Evolutionary conservation across 129 eudicot species (phyloP).

Genomic region (Sambucus nigra): DNA sequence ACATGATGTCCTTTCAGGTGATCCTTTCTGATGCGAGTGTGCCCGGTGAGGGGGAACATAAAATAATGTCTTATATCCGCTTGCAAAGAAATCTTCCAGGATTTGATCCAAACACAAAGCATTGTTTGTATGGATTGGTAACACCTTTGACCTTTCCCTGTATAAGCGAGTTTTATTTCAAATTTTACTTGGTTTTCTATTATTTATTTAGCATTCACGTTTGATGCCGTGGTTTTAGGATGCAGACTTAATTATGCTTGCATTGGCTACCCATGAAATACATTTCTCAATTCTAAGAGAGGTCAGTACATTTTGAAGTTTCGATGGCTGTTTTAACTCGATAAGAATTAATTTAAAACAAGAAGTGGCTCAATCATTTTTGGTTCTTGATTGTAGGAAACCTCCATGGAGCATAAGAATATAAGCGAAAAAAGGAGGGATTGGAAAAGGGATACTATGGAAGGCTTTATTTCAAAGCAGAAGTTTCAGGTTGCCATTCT

Average conservation of each 20-base stretch:
- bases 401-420: background rate
- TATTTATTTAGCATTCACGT: background rate
- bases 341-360: background rate
- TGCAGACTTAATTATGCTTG: slow-evolving; percentile 45
- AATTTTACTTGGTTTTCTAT: background rate
- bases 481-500: slow-evolving; percentile 18
- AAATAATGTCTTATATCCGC: slow-evolving; percentile 34
- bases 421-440: background rate
- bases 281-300: slow-evolving; percentile 34
- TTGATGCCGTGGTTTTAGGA: slow-evolving; percentile 18
- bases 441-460: background rate
- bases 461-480: slow-evolving; percentile 9
- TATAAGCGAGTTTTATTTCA: background rate
- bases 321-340: background rate
- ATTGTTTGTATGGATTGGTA: slow-evolving; percentile 42
- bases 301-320: slow-evolving; percentile 11
- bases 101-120: slow-evolving; percentile 41
- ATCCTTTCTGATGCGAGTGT: slow-evolving; percentile 40
- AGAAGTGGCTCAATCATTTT: background rate
- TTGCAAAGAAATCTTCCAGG: slow-evolving; percentile 38
- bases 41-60: slow-evolving; percentile 45
- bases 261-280: slow-evolving; percentile 38
- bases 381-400: slow-evolving; percentile 4
- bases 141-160: background rate
- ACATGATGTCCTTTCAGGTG: slow-evolving; percentile 15